Evolutionary conservation across 257 asterid genomes (phyloP).

Genomic region (Linderniella brevidens): DNA sequence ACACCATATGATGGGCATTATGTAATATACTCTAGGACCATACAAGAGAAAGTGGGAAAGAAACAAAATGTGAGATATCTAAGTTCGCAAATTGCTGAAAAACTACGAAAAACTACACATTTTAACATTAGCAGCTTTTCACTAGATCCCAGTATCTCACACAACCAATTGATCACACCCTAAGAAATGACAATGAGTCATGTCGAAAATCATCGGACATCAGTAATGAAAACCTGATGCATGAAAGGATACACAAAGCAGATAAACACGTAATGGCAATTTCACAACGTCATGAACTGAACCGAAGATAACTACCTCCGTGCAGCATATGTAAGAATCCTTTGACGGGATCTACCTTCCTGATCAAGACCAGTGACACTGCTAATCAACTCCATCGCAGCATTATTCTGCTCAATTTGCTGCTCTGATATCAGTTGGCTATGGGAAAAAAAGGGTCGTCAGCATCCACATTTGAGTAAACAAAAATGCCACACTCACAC

Average conservation of each 20-base stretch:
- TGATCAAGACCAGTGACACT: conserved; percentile 85
- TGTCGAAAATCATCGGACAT: too few relatives aligned
- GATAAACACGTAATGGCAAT: background rate
- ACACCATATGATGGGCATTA: too few relatives aligned
- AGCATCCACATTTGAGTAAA: conserved; percentile 8
- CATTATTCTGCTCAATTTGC: conserved; percentile 50
- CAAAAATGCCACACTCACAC: background rate
- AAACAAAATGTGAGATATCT: too few relatives aligned
- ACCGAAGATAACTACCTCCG: conserved; percentile 45
- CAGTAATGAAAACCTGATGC: background rate
- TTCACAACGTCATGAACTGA: background rate
- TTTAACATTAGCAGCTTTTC: too few relatives aligned
- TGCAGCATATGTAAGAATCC: conserved; percentile 90
- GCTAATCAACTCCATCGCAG: conserved; percentile 89
- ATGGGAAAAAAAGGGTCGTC: conserved; percentile 13
- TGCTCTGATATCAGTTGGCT: conserved; percentile 52
- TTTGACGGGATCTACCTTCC: conserved; percentile 96
- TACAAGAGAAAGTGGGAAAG: too few relatives aligned
- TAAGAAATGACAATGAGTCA: too few relatives aligned
- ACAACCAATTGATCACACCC: too few relatives aligned
- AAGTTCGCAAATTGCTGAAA: too few relatives aligned
- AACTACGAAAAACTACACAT: too few relatives aligned
- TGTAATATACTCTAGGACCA: too few relatives aligned
- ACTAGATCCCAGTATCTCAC: too few relatives aligned
- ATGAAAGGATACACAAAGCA: conserved; percentile 7